phyloP scores from a whole-genome alignment of 2,329 filamentous ascomycete species.

The Fusarium paranaense region DNA sequence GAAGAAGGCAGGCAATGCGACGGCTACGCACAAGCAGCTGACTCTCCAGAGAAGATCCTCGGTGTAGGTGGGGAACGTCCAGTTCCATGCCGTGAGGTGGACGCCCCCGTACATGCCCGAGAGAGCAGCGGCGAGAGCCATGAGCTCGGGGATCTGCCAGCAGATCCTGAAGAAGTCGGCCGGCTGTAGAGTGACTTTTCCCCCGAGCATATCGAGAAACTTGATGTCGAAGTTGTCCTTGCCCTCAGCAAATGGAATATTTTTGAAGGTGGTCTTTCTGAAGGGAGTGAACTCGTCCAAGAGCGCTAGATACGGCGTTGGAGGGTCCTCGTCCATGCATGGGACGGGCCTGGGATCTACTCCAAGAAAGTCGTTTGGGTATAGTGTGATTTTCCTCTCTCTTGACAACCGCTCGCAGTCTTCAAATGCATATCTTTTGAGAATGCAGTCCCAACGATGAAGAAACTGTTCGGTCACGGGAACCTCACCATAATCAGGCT shows the following conservation, averaged over 20 bases:
- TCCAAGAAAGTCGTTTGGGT: not conserved
- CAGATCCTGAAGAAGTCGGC: not conserved
- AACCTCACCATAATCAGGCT: not conserved
- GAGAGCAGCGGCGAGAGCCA: not conserved
- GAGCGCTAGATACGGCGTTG: not conserved
- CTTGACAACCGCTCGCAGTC: not conserved
- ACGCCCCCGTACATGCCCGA: not conserved
- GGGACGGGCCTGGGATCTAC: not conserved
- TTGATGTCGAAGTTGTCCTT: conserved; percentile 1
- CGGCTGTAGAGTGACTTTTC: not conserved
- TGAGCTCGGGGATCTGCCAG: not conserved
- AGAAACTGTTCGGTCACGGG: not conserved
- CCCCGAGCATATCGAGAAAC: not conserved
- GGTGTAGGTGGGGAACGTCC: not conserved
- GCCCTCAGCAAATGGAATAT: not conserved
- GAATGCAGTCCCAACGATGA: not conserved
- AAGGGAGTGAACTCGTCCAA: not conserved
- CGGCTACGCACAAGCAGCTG: not conserved
- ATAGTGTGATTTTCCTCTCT: not conserved
- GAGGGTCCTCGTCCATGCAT: not conserved
- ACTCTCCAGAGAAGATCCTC: not conserved
- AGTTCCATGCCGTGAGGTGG: not conserved
- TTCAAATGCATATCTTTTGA: not conserved
- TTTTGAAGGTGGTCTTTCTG: not conserved
- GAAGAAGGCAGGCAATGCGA: not conserved